These are phyloP conservation scores for Aspergillus baeticus DNA, from an alignment of 495 filamentous ascomycete species.

Conservation along the genomic window DNA sequence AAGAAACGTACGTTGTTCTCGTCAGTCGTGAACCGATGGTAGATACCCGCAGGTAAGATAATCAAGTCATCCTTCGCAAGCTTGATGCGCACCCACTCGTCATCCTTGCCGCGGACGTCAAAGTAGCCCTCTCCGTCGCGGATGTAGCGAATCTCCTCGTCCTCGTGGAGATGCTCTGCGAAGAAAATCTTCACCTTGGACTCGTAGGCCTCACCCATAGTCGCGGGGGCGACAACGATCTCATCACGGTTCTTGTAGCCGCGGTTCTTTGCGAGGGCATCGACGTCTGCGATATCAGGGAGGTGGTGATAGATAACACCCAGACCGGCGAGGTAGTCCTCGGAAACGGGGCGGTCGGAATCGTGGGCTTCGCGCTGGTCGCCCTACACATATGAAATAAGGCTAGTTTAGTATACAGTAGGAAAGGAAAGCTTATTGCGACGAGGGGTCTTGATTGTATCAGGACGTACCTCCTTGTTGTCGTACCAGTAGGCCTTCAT, in stretches of 20 bases:
- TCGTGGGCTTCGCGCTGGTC: slow-evolving; percentile 92
- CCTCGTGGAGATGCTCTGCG: slow-evolving; percentile 93
- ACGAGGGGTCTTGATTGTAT: not conserved
- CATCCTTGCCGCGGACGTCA: slow-evolving; percentile 70
- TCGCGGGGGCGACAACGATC: slow-evolving; percentile 81
- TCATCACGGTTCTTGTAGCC: slow-evolving; percentile 94
- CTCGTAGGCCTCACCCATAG: slow-evolving; percentile 80
- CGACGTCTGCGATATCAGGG: slow-evolving; percentile 60
- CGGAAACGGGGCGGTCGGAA: slow-evolving; percentile 64
- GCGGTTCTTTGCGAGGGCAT: slow-evolving; percentile 70
- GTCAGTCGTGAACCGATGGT: slow-evolving; percentile 96
- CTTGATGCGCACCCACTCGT: slow-evolving; percentile 84
- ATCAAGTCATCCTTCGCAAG: slow-evolving; percentile 73
- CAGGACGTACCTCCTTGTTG: slow-evolving; percentile 64
- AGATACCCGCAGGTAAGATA: slow-evolving; percentile 94
- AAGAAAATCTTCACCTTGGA: slow-evolving; percentile 92
- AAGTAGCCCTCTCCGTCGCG: slow-evolving; percentile 89
- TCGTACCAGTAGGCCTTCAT: slow-evolving; percentile 89
- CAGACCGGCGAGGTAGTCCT: slow-evolving; percentile 62
- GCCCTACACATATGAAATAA: slow-evolving; percentile 51
- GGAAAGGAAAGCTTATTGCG: not conserved
- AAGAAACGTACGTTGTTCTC: slow-evolving; percentile 70
- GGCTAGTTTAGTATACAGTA: not conserved
- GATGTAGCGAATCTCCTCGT: slow-evolving; percentile 99
- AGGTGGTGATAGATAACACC: slow-evolving; percentile 78